Evolutionary conservation across 257 asterid species (phyloP).

Genomic region (Paulownia fortunei): DNA sequence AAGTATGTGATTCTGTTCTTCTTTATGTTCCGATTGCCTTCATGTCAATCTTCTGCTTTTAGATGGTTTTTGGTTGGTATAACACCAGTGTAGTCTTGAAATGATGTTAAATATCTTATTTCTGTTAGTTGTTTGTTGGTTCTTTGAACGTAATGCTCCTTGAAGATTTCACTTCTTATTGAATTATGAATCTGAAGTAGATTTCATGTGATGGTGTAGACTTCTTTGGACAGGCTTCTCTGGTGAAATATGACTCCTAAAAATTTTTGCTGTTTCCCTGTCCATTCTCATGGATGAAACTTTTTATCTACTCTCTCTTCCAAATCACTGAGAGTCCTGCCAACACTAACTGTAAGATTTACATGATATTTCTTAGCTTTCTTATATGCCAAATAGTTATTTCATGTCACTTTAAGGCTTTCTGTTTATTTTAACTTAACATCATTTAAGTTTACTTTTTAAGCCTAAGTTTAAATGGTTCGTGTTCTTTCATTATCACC

Average conservation of each 20-base stretch:
- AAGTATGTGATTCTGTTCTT: constrained; percentile 54
- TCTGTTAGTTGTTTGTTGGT: background rate
- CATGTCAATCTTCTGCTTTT: constrained; percentile 3
- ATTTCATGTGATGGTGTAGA: background rate
- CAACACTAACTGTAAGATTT: constrained; percentile 12
- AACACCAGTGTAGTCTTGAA: constrained; percentile 7
- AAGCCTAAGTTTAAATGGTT: constrained; percentile 9
- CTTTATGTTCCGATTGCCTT: constrained; percentile 7
- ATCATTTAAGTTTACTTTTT: background rate
- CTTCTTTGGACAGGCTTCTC: background rate
- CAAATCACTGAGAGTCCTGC: background rate
- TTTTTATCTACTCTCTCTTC: background rate
- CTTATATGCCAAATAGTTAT: background rate
- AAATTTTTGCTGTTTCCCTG: background rate
- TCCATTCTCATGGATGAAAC: background rate
- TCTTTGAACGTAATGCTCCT: constrained; percentile 11
- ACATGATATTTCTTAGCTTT: background rate
- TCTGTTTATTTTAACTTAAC: background rate
- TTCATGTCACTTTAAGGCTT: background rate
- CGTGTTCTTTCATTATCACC: constrained; percentile 1
- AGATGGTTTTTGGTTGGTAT: constrained; percentile 24
- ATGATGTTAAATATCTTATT: constrained; percentile 21
- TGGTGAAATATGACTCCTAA: background rate
- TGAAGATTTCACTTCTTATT: background rate
- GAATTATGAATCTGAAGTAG: constrained; percentile 21